Conservation (phyloP, 768 basidiomycete species). For the Boletus reticuloceps region DNA sequence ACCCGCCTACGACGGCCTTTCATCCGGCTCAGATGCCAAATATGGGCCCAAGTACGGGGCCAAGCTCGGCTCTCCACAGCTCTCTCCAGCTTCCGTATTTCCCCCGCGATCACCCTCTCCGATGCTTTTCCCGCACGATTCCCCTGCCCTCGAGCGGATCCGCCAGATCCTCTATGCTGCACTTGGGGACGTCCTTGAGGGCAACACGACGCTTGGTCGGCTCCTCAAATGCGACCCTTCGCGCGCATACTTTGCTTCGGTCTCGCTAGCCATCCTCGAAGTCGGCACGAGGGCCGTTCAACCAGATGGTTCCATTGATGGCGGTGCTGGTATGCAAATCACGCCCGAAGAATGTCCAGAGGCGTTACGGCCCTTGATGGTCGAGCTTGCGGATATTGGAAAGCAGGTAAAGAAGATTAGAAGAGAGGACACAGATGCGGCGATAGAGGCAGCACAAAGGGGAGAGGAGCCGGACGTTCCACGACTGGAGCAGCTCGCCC, state of each 20-base stretch:
- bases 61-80: slow-evolving; percentile 4
- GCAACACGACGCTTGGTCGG: slow-evolving; percentile 48
- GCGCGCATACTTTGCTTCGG: slow-evolving; percentile 77
- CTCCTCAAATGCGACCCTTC: slow-evolving; percentile 63
- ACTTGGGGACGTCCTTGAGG: slow-evolving; percentile 65
- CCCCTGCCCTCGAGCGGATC: slow-evolving; percentile 69
- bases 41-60: background rate
- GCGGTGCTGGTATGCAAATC: slow-evolving; percentile 52
- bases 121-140: slow-evolving; percentile 37
- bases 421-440: slow-evolving; percentile 51
- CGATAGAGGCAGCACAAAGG: slow-evolving; percentile 39
- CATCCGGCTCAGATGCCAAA: slow-evolving; percentile 18
- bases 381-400: slow-evolving; percentile 57
- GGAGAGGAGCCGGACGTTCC: slow-evolving; percentile 39
- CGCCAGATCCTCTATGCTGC: slow-evolving; percentile 86
- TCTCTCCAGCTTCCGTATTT: slow-evolving; percentile 32
- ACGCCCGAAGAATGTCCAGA: slow-evolving; percentile 60
- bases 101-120: slow-evolving; percentile 45
- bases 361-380: slow-evolving; percentile 67
- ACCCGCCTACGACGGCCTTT: slow-evolving; percentile 56
- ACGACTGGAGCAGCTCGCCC: slow-evolving; percentile 55
- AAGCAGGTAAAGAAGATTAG: slow-evolving; percentile 45
- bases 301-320: slow-evolving; percentile 45
- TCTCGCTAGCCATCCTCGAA: slow-evolving; percentile 69
- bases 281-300: slow-evolving; percentile 54